A percentile compares a stretch with the other conserved stretches of the same genome.
phyloP scores from a whole-genome alignment of 208 protist genomes.

The Lotmaria passim region DNA sequence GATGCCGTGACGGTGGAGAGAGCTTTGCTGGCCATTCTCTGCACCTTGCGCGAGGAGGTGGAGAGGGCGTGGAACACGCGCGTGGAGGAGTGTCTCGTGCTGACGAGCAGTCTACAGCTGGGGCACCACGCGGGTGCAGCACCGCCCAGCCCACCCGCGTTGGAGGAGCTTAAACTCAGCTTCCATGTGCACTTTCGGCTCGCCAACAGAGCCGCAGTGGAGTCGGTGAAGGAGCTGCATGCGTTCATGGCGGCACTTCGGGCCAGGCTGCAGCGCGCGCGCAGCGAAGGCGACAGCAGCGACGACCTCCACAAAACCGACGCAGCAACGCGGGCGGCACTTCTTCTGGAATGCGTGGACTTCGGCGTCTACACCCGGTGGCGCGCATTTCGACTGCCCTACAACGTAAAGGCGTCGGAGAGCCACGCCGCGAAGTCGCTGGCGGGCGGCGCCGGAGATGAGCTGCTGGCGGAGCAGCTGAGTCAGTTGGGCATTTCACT shows the following conservation, averaged over 20 bases:
- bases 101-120: constrained; percentile 69
- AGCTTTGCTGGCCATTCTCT: constrained; percentile 44
- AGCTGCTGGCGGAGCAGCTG: constrained; percentile 51
- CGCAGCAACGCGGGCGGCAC: background rate
- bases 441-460: constrained; percentile 55
- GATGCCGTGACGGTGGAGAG: constrained; percentile 38
- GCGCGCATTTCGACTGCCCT: constrained; percentile 86
- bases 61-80: constrained; percentile 37
- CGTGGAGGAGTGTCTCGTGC: constrained; percentile 59
- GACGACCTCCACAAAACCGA: background rate
- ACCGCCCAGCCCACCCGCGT: background rate
- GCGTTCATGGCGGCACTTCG: constrained; percentile 55
- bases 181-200: constrained; percentile 88
- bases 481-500: constrained; percentile 28
- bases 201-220: constrained; percentile 37
- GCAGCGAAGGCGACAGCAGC: constrained; percentile 1
- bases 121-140: background rate
- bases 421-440: constrained; percentile 6
- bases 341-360: constrained; percentile 67
- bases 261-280: constrained; percentile 29
- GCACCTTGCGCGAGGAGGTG: constrained; percentile 43
- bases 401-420: constrained; percentile 76
- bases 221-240: constrained; percentile 66
- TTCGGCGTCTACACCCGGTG: constrained; percentile 88
- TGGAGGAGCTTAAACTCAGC: constrained; percentile 67